Evolutionary conservation across 208 protist genomes (phyloP), one percentile per base, ranked within the genome.

Genomic region (Porcisia hertigi): DNA sequence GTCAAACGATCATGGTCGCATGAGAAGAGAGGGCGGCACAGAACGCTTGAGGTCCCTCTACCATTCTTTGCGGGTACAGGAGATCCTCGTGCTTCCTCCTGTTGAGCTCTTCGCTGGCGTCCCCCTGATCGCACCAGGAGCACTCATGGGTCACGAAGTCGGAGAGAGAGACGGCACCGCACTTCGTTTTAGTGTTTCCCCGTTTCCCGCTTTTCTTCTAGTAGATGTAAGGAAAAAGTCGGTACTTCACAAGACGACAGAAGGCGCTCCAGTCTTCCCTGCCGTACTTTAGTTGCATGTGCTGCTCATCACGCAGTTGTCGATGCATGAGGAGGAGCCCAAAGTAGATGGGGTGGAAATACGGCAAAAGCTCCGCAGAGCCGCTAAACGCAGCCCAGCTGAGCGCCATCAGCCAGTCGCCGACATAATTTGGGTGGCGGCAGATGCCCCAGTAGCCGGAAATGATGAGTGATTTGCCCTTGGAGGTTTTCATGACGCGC

Each of bases 401-500:
- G 0, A 97, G 79, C 20, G 92, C 81, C 90, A 97, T 93, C 39
- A 97, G 76, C 92, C 91, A 98, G 83, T 99, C 98, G 39, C 97
- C 97, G 23, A 98, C 87, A 83, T 99, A 99, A 84, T 99, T 99
- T 18, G 98, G 94, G 87, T 99, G 97, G 34, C 98, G 89, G 73
- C 97, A 98, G 34, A 98, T 83, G 63, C 98, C 98, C 98, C 98
- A 99, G 78, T 89, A 99, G 75, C 98, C 98, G 11, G 94, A 98
- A 53, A 95, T 90, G 65, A 99, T 83, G 23, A 99, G 93, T 7
- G 89, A 90, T 73, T 91, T 94, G 3, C 91, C 92, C 11, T 67
- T 71, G 11, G 86, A 90, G 39, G 98, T 98, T 69, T 89, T 79
- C 85, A 98, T 89, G 30, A 87, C 81, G 58, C 88, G 86, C n/a